Evolutionary conservation across 164 flowering plant genomes (phyloP).

Genomic region (Magnolia officinalis): DNA sequence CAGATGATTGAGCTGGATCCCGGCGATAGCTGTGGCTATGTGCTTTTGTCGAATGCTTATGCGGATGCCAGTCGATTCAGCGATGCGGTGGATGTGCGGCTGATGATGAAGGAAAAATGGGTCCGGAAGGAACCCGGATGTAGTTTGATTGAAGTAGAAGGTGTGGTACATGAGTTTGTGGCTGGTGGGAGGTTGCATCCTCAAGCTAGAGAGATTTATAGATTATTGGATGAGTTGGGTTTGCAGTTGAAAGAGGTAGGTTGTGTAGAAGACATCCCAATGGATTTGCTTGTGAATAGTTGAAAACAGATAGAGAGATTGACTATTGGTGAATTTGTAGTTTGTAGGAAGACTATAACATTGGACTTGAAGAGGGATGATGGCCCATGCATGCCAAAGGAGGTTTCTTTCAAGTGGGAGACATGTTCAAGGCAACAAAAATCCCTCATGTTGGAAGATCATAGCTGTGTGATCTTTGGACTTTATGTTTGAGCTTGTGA

Average conservation of each 20-base stretch:
- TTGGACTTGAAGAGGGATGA: background rate
- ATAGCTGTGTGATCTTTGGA: too few relatives aligned
- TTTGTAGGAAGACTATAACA: background rate
- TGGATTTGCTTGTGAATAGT: background rate
- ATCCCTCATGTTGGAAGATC: too few relatives aligned
- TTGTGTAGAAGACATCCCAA: background rate
- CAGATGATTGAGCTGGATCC: conserved; percentile 37
- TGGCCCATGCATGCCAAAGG: background rate
- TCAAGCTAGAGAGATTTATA: conserved; percentile 37
- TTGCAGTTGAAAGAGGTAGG: conserved; percentile 18
- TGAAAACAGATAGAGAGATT: background rate
- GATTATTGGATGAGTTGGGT: conserved; percentile 29
- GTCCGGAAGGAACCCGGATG: conserved; percentile 59
- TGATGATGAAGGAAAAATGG: conserved; percentile 41
- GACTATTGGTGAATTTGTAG: too few relatives aligned
- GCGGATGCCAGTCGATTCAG: conserved; percentile 37
- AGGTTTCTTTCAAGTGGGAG: too few relatives aligned
- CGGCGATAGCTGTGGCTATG: conserved; percentile 38
- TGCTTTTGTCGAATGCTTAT: conserved; percentile 61
- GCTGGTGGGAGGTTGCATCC: conserved; percentile 50
- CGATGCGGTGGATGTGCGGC: conserved; percentile 48
- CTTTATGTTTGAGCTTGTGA: too few relatives aligned
- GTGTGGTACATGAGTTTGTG: conserved; percentile 66
- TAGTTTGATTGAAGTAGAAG: conserved; percentile 61
- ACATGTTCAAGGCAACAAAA: too few relatives aligned